Conservation (phyloP, 2,329 filamentous ascomycete genomes). For the Colletotrichum agaves region DNA sequence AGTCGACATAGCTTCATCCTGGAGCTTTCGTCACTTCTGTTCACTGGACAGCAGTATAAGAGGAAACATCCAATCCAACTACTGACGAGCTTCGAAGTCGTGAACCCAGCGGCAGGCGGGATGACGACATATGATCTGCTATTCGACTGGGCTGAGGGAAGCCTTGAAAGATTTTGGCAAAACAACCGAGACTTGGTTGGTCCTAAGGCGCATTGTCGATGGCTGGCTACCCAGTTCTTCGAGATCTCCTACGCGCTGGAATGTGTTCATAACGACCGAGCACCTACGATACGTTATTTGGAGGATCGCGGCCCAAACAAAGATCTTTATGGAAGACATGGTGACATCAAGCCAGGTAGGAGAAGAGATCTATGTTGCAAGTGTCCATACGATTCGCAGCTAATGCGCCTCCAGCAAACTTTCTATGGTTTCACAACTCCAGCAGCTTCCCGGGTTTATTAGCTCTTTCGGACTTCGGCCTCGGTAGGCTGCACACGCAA, state of each 20-base stretch:
- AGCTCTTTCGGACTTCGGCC: conserved; percentile 5
- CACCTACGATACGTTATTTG: background rate
- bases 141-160: conserved; percentile 29
- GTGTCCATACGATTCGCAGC: background rate
- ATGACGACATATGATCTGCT: conserved; percentile 16
- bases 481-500: conserved; percentile 15
- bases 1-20: background rate
- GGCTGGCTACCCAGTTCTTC: conserved; percentile 29
- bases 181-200: background rate
- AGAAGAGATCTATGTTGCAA: background rate
- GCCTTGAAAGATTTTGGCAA: conserved; percentile 25
- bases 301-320: conserved; percentile 4
- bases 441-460: background rate
- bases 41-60: background rate
- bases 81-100: conserved; percentile 15
- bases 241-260: conserved; percentile 11
- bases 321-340: conserved; percentile 19
- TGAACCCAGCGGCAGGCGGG: background rate
- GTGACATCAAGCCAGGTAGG: conserved; percentile 26
- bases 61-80: conserved; percentile 27
- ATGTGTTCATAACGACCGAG: conserved; percentile 20
- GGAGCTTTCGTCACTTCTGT: conserved; percentile 10
- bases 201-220: conserved; percentile 2
- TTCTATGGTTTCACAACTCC: conserved; percentile 14
- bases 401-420: background rate